Percentiles rank a stretch among this genome's conserved stretches.
Conservation (phyloP, 2,329 filamentous ascomycete genomes). For the Aspergillus tamarii region DNA sequence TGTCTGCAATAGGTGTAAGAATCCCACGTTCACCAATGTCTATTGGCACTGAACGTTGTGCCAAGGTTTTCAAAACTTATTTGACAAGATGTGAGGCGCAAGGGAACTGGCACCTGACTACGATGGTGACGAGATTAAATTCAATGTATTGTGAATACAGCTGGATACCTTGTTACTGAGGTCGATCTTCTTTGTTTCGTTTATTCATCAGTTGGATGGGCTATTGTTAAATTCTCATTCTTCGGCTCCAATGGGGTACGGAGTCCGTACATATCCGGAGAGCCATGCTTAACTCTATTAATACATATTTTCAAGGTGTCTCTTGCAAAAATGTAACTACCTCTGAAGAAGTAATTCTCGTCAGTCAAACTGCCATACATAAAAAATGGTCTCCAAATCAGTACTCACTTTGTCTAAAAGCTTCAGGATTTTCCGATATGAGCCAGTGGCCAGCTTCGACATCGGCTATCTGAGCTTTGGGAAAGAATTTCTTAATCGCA, state of each 20-base stretch:
- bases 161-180: background rate
- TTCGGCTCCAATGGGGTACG: background rate
- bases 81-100: background rate
- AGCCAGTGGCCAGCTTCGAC: slow-evolving; percentile 50
- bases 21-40: background rate
- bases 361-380: background rate
- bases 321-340: slow-evolving; percentile 39
- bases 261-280: background rate
- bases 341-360: slow-evolving; percentile 21
- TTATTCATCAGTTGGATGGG: background rate
- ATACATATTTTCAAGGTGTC: slow-evolving; percentile 12
- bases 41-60: background rate
- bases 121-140: background rate
- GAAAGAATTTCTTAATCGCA: slow-evolving; percentile 47
- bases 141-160: background rate
- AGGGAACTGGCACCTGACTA: background rate
- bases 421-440: slow-evolving; percentile 49
- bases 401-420: slow-evolving; percentile 42
- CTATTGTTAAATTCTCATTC: background rate
- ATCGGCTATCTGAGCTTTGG: slow-evolving; percentile 43
- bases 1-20: background rate
- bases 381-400: slow-evolving; percentile 4
- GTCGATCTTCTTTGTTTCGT: background rate
- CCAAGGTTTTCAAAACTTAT: background rate
- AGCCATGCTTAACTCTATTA: background rate